Conservation (phyloP, 202 grass and related monocot species). For the Elaeis oleifera region DNA sequence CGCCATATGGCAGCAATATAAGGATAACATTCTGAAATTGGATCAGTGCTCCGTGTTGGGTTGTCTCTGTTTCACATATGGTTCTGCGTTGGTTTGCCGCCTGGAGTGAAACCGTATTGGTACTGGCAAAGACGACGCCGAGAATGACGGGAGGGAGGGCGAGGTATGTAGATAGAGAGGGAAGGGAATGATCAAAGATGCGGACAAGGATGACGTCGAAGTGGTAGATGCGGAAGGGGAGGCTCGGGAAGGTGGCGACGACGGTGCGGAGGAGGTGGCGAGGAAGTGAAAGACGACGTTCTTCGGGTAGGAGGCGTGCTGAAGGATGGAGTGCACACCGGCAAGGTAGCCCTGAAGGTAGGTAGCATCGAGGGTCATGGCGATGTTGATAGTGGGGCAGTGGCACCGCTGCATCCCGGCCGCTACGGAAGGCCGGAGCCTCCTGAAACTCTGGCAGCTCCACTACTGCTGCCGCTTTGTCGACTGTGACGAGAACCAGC, state of each 20-base stretch:
- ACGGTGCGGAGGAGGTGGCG: constrained; percentile 61
- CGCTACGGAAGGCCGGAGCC: constrained; percentile 84
- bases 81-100: too few species aligned
- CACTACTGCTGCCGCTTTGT: neutral
- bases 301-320: constrained; percentile 82
- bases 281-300: constrained; percentile 82
- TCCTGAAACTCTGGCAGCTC: constrained; percentile 75
- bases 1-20: too few species aligned
- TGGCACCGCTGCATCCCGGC: constrained; percentile 35
- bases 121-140: too few species aligned
- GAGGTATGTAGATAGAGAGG: too few species aligned
- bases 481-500: neutral
- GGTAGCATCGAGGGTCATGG: constrained; percentile 88
- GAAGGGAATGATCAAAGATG: neutral
- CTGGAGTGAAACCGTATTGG: too few species aligned
- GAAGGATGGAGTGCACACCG: constrained; percentile 78
- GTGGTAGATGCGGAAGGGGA: constrained; percentile 56
- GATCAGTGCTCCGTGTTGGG: too few species aligned
- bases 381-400: constrained; percentile 66
- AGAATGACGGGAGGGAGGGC: too few species aligned
- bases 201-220: constrained; percentile 72
- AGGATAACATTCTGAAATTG: too few species aligned
- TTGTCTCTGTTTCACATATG: too few species aligned
- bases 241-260: constrained; percentile 59
- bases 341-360: constrained; percentile 83